Evolutionary conservation across 2,329 filamentous ascomycete genomes (phyloP).

Genomic region (Bipolaris gigantea): DNA sequence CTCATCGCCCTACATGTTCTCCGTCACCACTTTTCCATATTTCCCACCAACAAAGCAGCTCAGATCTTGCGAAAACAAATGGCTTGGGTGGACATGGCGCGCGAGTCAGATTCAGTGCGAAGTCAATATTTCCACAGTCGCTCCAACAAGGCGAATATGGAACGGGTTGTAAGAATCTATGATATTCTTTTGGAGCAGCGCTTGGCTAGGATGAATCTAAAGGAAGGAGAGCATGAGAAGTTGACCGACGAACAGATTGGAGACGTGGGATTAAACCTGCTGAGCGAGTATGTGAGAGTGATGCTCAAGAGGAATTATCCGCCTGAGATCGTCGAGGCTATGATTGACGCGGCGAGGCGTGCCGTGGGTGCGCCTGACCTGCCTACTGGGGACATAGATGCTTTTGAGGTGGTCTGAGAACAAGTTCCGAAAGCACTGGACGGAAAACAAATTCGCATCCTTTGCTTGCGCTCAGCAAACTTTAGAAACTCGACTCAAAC

Average conservation of each 20-base stretch:
- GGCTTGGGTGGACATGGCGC: constrained; percentile 34
- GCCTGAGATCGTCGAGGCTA: constrained; percentile 30
- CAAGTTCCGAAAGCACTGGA: background rate
- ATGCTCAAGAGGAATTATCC: constrained; percentile 27
- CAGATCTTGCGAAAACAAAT: constrained; percentile 32
- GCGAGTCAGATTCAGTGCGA: constrained; percentile 11
- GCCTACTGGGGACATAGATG: constrained; percentile 37
- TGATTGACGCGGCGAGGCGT: constrained; percentile 34
- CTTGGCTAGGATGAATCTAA: constrained; percentile 21
- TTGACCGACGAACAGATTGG: constrained; percentile 27
- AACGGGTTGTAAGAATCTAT: constrained; percentile 23
- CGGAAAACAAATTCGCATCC: background rate
- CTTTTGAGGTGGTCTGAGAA: constrained; percentile 25
- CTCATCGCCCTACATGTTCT: constrained; percentile 41
- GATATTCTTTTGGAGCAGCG: constrained; percentile 23
- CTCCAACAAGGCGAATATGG: constrained; percentile 13
- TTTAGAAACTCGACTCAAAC: too few relatives aligned
- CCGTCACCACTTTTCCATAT: constrained; percentile 28
- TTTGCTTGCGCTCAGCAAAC: too few relatives aligned
- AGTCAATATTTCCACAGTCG: constrained; percentile 20
- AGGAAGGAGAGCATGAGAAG: constrained; percentile 10
- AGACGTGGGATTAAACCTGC: constrained; percentile 30
- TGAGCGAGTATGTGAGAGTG: constrained; percentile 40
- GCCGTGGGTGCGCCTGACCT: constrained; percentile 31
- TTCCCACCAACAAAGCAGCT: constrained; percentile 26